Evolutionary conservation across 352 stramenopile genomes (phyloP).

Genomic region (Paralagenidium karlingii): DNA sequence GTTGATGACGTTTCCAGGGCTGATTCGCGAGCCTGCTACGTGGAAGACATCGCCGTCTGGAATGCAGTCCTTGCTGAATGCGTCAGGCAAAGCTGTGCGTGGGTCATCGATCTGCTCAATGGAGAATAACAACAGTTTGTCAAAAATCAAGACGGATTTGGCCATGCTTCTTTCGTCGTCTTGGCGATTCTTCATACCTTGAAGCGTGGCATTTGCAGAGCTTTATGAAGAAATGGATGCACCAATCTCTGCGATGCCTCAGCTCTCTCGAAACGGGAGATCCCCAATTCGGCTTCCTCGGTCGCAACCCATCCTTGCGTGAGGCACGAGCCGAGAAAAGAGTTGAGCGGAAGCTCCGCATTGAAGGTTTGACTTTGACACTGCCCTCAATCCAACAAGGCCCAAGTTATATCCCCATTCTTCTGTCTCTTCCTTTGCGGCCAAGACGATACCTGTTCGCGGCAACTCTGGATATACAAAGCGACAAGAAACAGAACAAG

Average conservation of each 20-base stretch:
- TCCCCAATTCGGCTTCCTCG: neutral
- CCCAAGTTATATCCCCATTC: too few relatives aligned
- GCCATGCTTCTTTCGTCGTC: too few relatives aligned
- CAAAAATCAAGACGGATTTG: too few relatives aligned
- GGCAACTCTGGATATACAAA: too few relatives aligned
- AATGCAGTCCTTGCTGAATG: slow-evolving; percentile 7
- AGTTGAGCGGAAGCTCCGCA: too few relatives aligned
- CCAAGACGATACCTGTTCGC: too few relatives aligned
- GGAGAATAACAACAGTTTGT: too few relatives aligned
- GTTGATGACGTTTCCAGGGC: slow-evolving; percentile 6
- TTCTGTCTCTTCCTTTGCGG: too few relatives aligned
- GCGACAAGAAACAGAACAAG: too few relatives aligned
- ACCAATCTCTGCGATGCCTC: slow-evolving; percentile 1
- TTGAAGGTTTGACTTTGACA: too few relatives aligned
- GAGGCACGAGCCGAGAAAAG: slow-evolving; percentile 35
- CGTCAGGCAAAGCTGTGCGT: slow-evolving; percentile 1
- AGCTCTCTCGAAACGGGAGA: slow-evolving; percentile 2
- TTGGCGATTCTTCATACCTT: slow-evolving; percentile 6
- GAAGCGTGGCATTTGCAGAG: slow-evolving; percentile 9
- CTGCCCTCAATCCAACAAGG: too few relatives aligned
- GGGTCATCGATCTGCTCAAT: slow-evolving; percentile 7
- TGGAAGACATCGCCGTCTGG: slow-evolving; percentile 9
- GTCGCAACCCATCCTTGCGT: slow-evolving; percentile 13
- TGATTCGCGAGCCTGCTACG: slow-evolving; percentile 7
- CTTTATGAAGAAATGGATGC: slow-evolving; percentile 14